A percentile compares a stretch with the other conserved stretches of the same genome.
Evolutionary conservation across 2,329 filamentous ascomycete genomes (phyloP).

Genomic region (Phyllosticta paracitricarpa): DNA sequence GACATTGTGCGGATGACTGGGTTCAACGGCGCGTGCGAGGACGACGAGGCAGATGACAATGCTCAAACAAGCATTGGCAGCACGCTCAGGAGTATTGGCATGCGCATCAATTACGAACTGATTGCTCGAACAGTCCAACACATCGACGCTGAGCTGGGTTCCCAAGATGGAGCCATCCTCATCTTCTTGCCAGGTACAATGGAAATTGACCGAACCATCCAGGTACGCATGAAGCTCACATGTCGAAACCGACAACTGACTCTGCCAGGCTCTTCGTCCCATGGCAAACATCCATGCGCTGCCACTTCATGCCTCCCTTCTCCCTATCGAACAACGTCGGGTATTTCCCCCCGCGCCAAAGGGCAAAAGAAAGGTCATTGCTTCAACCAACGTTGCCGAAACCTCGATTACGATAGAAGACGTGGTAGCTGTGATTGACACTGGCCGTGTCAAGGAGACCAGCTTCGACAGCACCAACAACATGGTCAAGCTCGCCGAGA

Average conservation of each 20-base stretch:
- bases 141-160: conserved; percentile 68
- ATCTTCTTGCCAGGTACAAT: conserved; percentile 88
- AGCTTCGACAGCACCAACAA: conserved; percentile 86
- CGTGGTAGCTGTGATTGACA: conserved; percentile 91
- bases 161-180: conserved; percentile 76
- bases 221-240: conserved; percentile 17
- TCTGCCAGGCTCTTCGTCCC: conserved; percentile 43
- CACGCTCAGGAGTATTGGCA: conserved; percentile 42
- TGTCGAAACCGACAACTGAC: not conserved
- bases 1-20: conserved; percentile 74
- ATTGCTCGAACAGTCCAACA: conserved; percentile 68
- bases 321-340: conserved; percentile 75
- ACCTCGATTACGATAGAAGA: conserved; percentile 98
- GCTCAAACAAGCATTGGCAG: conserved; percentile 26
- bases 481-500: conserved; percentile 88
- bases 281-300: conserved; percentile 60
- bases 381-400: conserved; percentile 93
- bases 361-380: conserved; percentile 83
- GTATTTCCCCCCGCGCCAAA: conserved; percentile 70
- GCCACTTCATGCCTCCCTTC: conserved; percentile 83
- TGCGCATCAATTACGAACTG: conserved; percentile 84
- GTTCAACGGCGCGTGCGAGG: conserved; percentile 46
- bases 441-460: conserved; percentile 90
- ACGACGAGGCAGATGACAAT: conserved; percentile 44
- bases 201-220: conserved; percentile 78